Evolutionary conservation across 225 moss, liverwort and hornwort species (phyloP), one percentile per base, ranked within the genome.

Genomic region (Pseudisothecium myosuroides): DNA sequence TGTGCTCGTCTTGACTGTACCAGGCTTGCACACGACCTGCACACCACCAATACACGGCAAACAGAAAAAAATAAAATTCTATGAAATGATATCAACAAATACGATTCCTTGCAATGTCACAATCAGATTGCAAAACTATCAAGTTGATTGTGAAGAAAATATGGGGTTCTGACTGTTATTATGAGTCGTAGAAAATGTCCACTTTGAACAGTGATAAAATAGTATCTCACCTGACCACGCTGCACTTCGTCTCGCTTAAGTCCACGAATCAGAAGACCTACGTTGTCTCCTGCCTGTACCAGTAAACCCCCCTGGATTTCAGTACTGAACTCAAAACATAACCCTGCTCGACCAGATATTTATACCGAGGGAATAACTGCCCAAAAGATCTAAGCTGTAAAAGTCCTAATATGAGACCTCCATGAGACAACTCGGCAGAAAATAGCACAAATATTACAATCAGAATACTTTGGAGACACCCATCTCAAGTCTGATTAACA

Each of bases 261-360:
- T 22, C 98, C 97, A 91, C 98, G 95, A 77, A 98, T 96, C 50
- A 98, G 92, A 88, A 98, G 93, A 81, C 98, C 97, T 11, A 97
- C 94, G 84, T 96, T 98, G 89, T 98, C 97, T 91, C 98, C 97
- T 58, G 98, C 98, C 92, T 97, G 93, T 56, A 81, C n/a, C 68
- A 88, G 56, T 66, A 77, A 18, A 6, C 17, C 28, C 28, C 28
- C 36, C 66, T 60, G 36, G 31, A 71, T 79, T 62, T 71, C 67
- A 90, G 79, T 18, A 84, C 37, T 56, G 45, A 34, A 75, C 24
- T 64, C 63, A 41, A 69, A 56, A 79, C n/a, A 37, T 47, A 66
- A 55, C 66, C 45, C 63, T 79, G 45, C 60, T 56, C 34, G 76
- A 39, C 61, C 17, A 83, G 50, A 75, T 22, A 31, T 75, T 32